These are phyloP conservation scores for Hanseniaspora gamundiae DNA, from an alignment of 1,139 yeast genomes.

Conservation along the genomic window DNA sequence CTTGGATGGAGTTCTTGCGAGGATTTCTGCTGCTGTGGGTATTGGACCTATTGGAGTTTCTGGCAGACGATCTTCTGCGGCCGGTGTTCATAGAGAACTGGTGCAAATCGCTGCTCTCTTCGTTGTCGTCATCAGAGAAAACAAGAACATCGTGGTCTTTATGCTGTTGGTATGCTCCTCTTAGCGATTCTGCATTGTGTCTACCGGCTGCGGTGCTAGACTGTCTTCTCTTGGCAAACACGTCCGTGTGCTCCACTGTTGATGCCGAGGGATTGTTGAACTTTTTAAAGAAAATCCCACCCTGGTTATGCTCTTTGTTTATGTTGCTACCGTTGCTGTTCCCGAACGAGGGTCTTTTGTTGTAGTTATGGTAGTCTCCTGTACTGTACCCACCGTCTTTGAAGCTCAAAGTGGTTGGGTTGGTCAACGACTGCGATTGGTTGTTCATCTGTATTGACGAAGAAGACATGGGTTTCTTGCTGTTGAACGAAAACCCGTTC, in stretches of 20 bases:
- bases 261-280: background rate
- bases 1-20: slow-evolving; percentile 20
- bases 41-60: background rate
- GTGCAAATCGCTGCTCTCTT: slow-evolving; percentile 2
- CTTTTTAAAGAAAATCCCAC: background rate
- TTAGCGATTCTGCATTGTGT: background rate
- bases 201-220: background rate
- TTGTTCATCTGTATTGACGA: no score
- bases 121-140: slow-evolving; percentile 23
- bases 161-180: slow-evolving; percentile 5
- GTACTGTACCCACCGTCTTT: background rate
- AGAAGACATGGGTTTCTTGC: background rate
- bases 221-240: background rate
- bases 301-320: background rate
- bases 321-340: no score
- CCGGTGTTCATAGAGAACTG: slow-evolving; percentile 3
- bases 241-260: background rate
- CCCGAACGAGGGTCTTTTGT: no score
- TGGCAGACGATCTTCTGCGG: background rate
- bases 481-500: no score
- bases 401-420: background rate
- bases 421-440: background rate
- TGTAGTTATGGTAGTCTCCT: no score
- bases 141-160: slow-evolving; percentile 20
- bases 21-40: slow-evolving; percentile 10